phyloP scores from a whole-genome alignment of 371 early-diverging fungal genomes.

The Mucor lusitanicus region DNA sequence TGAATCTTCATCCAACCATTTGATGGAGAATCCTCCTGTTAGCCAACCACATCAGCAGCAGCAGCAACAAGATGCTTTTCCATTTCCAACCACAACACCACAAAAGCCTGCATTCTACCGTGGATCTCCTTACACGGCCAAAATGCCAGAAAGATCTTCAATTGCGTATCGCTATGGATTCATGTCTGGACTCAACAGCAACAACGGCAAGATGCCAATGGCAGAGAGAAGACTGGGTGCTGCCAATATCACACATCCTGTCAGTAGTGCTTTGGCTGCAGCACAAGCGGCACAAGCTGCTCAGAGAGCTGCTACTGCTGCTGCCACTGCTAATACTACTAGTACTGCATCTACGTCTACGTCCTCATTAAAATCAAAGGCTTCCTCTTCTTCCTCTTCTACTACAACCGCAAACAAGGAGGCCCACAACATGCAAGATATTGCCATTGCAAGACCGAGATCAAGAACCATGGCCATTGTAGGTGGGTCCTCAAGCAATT shows the following conservation, averaged over 20 bases:
- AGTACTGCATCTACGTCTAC: not conserved
- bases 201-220: not conserved
- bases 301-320: not conserved
- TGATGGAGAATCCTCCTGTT: not conserved
- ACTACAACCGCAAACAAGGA: not conserved
- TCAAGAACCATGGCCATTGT: conserved; percentile 21
- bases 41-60: no score
- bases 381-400: no score
- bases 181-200: conserved; percentile 4
- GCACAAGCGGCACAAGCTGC: not conserved
- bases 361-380: not conserved
- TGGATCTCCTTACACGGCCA: conserved; percentile 21
- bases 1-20: conserved; percentile 5
- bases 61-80: not conserved
- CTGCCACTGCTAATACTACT: not conserved
- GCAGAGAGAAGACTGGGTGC: conserved; percentile 3
- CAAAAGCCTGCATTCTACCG: conserved; percentile 15
- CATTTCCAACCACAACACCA: not conserved
- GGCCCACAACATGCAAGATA: not conserved
- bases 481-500: not conserved
- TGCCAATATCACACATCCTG: conserved; percentile 5
- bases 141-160: conserved; percentile 14
- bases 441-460: conserved; percentile 6
- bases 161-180: conserved; percentile 26
- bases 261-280: not conserved